A percentile compares a stretch with the other conserved stretches of the same genome.
phyloP scores from a whole-genome alignment of 495 filamentous ascomycete genomes.

The Penicillium cosmopolitanum region DNA sequence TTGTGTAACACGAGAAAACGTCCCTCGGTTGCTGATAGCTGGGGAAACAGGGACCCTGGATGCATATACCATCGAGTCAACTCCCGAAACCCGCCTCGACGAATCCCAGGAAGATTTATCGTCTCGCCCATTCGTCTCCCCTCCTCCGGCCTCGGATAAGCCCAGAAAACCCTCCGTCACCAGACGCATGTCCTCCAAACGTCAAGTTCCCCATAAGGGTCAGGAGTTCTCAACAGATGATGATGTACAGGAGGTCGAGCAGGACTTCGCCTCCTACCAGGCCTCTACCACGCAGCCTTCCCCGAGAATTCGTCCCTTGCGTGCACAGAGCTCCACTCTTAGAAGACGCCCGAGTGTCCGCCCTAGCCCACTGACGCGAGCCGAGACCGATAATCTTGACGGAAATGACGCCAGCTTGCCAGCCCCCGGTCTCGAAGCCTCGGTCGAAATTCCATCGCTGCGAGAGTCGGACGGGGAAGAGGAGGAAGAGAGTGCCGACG shows the following conservation, averaged over 20 bases:
- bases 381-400: conserved; percentile 58
- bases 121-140: conserved; percentile 40
- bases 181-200: conserved; percentile 74
- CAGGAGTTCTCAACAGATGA: conserved; percentile 95
- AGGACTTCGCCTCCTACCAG: conserved; percentile 46
- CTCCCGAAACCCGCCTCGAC: conserved; percentile 31
- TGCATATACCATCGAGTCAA: conserved; percentile 26
- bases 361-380: conserved; percentile 58
- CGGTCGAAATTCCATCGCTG: conserved; percentile 26
- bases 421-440: conserved; percentile 30
- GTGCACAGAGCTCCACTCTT: conserved; percentile 64
- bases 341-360: conserved; percentile 68
- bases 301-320: conserved; percentile 43
- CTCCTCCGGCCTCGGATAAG: conserved; percentile 61
- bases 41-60: conserved; percentile 42
- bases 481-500: conserved; percentile 21
- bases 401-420: conserved; percentile 46
- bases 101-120: conserved; percentile 41
- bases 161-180: conserved; percentile 72
- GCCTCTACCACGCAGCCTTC: conserved; percentile 37
- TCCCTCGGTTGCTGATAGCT: conserved; percentile 16
- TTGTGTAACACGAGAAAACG: conserved; percentile 21
- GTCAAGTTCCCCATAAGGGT: conserved; percentile 73
- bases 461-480: conserved; percentile 33
- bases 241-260: conserved; percentile 79